Percentiles rank a stretch among this genome's conserved stretches.
Evolutionary conservation across 495 filamentous ascomycete species (phyloP).

Genomic region (Tuber umbilicatum): DNA sequence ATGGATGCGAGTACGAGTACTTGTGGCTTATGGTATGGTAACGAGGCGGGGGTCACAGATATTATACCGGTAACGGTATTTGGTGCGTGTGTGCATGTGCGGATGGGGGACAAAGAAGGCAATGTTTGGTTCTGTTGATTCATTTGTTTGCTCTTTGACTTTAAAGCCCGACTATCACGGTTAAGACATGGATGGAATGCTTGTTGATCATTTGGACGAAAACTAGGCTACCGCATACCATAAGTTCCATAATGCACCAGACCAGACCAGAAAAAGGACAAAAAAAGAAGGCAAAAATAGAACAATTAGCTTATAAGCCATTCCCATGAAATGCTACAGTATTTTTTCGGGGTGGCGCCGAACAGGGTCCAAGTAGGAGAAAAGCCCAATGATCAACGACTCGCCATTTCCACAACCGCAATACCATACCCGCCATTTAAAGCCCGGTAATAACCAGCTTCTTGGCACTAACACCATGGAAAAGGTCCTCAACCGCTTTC

Average conservation of each 20-base stretch:
- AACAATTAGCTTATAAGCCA: no score
- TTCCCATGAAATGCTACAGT: no score
- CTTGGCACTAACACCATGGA: conserved; percentile 19
- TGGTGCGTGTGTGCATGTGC: background rate
- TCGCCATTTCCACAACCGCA: background rate
- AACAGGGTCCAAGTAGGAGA: no score
- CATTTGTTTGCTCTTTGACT: background rate
- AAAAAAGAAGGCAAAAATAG: background rate
- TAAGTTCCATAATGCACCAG: background rate
- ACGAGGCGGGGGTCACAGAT: no score
- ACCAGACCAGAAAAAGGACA: background rate
- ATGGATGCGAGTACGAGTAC: background rate
- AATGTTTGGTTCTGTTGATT: background rate
- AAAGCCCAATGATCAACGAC: background rate
- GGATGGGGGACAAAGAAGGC: background rate
- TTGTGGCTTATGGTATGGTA: background rate
- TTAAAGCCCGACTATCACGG: background rate
- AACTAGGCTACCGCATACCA: background rate
- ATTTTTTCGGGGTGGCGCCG: no score
- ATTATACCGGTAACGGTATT: no score
- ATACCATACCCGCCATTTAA: background rate
- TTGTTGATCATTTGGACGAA: background rate
- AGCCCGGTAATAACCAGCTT: conserved; percentile 11
- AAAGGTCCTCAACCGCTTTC: conserved; percentile 5
- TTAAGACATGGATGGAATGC: background rate